Conservation (phyloP, 345 rosid genomes). For the Citrus reticulata region DNA sequence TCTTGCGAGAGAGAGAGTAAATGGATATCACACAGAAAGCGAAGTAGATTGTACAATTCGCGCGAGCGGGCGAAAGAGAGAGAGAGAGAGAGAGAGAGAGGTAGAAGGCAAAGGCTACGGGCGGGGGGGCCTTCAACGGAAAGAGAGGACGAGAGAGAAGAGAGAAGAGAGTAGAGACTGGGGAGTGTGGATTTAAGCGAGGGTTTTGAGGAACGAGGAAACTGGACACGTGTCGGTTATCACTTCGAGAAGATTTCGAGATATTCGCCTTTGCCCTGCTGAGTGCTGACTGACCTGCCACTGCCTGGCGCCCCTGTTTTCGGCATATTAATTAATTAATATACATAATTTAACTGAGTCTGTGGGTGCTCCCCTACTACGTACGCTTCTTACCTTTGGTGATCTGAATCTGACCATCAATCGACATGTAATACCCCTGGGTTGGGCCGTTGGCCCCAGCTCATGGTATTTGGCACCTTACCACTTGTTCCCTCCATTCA, state of each 20-base stretch:
- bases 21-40: constrained; percentile 11
- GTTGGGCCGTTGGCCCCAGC: neutral
- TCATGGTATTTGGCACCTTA: too few relatives aligned
- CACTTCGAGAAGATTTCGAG: constrained; percentile 12
- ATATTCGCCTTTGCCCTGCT: neutral
- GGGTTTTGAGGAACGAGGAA: constrained; percentile 22
- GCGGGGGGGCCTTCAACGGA: constrained; percentile 10
- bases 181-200: constrained; percentile 21
- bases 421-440: neutral
- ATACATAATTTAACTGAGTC: too few relatives aligned
- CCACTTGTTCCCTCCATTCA: too few relatives aligned
- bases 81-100: neutral
- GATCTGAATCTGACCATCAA: neutral
- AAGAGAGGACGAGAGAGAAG: neutral
- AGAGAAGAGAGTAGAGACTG: neutral
- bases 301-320: neutral
- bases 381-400: too few relatives aligned
- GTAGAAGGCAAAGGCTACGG: neutral
- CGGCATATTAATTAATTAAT: too few relatives aligned
- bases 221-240: constrained; percentile 28
- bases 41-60: constrained; percentile 21
- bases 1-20: neutral
- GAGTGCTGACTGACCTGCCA: neutral
- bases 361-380: too few relatives aligned
- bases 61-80: too few relatives aligned